Percentiles rank a stretch among this genome's conserved stretches.
These are phyloP conservation scores for Candida krabiensis DNA, from an alignment of 805 yeast genomes.

Conservation along the genomic window DNA sequence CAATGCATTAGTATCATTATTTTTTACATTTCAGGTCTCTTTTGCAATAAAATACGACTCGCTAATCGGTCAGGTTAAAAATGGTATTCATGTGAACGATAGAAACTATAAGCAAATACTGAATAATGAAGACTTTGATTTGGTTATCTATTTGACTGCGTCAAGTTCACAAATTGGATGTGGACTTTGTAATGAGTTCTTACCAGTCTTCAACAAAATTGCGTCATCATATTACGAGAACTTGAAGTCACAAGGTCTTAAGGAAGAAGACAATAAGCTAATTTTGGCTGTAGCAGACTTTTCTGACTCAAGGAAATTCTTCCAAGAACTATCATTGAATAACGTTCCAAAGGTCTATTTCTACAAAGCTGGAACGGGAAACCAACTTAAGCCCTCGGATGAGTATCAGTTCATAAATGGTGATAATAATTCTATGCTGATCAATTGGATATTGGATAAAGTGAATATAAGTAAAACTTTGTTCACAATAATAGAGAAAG, in stretches of 20 bases:
- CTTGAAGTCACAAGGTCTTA: constrained; percentile 51
- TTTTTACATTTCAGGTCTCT: constrained; percentile 10
- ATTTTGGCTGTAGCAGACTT: constrained; percentile 79
- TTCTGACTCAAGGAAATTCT: constrained; percentile 51
- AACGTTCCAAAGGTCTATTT: constrained; percentile 75
- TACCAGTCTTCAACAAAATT: constrained; percentile 60
- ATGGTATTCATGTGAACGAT: constrained; percentile 45
- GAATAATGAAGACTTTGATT: constrained; percentile 62
- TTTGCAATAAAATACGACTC: constrained; percentile 21
- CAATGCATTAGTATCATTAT: constrained; percentile 4
- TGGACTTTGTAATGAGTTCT: constrained; percentile 65
- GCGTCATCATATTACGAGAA: constrained; percentile 58
- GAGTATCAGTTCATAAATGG: constrained; percentile 50
- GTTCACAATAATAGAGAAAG: constrained; percentile 40
- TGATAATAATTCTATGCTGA: constrained; percentile 33
- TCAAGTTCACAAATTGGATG: constrained; percentile 75
- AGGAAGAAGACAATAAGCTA: constrained; percentile 49
- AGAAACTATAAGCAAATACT: constrained; percentile 56
- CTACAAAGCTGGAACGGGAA: constrained; percentile 26
- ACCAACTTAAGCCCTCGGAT: constrained; percentile 25
- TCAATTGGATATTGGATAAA: constrained; percentile 33
- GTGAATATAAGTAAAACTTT: constrained; percentile 21
- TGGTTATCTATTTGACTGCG: constrained; percentile 73
- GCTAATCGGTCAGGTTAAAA: constrained; percentile 11
- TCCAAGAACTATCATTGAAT: constrained; percentile 53